These are phyloP conservation scores for Xylaria longipes DNA, from an alignment of 495 filamentous ascomycete species.

Conservation along the genomic window DNA sequence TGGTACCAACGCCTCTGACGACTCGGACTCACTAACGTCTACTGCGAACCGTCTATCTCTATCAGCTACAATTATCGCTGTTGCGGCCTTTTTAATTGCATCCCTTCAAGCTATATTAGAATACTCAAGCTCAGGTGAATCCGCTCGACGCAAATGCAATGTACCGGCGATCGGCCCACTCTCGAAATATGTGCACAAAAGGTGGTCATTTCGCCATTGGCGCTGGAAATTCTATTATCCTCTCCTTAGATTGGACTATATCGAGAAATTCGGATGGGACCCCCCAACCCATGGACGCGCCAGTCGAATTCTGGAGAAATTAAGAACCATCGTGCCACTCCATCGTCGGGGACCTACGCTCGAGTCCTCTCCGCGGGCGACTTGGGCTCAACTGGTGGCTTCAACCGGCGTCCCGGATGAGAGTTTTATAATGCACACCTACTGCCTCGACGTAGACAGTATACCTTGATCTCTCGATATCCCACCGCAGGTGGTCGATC, in stretches of 20 bases:
- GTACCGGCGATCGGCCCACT: neutral
- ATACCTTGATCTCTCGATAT: slow-evolving; percentile 9
- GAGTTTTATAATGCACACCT: no score
- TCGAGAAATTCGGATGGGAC: no score
- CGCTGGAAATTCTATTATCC: slow-evolving; percentile 7
- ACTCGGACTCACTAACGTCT: neutral
- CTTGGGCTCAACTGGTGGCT: slow-evolving; percentile 10
- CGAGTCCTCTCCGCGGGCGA: neutral
- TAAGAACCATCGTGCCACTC: neutral
- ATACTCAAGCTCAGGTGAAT: neutral
- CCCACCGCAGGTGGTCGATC: neutral
- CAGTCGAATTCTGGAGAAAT: neutral
- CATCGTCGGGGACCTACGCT: neutral
- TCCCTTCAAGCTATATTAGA: neutral
- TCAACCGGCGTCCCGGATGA: no score
- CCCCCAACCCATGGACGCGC: neutral
- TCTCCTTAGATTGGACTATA: neutral
- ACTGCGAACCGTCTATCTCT: slow-evolving; percentile 8
- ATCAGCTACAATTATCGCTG: neutral
- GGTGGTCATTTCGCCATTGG: slow-evolving; percentile 6
- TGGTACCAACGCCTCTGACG: neutral
- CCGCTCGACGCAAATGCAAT: neutral
- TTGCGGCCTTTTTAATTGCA: neutral
- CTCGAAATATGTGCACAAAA: neutral
- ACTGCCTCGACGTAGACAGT: neutral